phyloP scores from a whole-genome alignment of 2,329 filamentous ascomycete genomes.

The Periconia sp. region DNA sequence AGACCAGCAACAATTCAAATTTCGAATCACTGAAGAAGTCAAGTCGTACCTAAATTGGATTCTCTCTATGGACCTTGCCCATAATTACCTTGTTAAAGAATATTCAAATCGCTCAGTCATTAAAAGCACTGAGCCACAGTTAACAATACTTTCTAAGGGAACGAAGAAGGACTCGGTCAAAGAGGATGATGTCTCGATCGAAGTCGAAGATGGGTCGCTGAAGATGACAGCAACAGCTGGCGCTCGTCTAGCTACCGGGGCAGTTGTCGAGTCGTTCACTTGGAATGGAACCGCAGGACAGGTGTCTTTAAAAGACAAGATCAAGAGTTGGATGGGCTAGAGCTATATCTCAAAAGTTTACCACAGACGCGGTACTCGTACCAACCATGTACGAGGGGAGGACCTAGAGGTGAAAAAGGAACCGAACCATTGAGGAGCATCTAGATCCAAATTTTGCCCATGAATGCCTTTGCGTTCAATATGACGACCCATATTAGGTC shows the following conservation, averaged over 20 bases:
- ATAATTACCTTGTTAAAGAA: constrained; percentile 33
- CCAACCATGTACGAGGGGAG: neutral
- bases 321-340: constrained; percentile 31
- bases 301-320: constrained; percentile 25
- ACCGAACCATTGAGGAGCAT: too few relatives aligned
- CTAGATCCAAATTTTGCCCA: too few relatives aligned
- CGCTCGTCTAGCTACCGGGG: constrained; percentile 9
- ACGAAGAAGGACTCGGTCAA: constrained; percentile 22
- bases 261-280: constrained; percentile 20
- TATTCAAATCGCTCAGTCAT: constrained; percentile 23
- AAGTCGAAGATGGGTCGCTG: constrained; percentile 25
- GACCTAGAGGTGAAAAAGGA: too few relatives aligned
- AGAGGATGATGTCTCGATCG: constrained; percentile 28
- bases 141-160: constrained; percentile 29
- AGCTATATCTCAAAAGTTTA: too few relatives aligned
- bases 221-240: constrained; percentile 15
- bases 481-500: too few relatives aligned
- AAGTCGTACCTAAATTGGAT: constrained; percentile 41
- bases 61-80: constrained; percentile 38
- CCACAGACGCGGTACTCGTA: too few relatives aligned
- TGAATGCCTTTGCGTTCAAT: too few relatives aligned
- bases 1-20: constrained; percentile 31
- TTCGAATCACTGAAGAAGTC: constrained; percentile 33
- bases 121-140: constrained; percentile 25
- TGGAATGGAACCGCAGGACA: constrained; percentile 29